These are phyloP conservation scores for Chlorella variabilis DNA, from an alignment of 163 green algal genomes.

Conservation along the genomic window DNA sequence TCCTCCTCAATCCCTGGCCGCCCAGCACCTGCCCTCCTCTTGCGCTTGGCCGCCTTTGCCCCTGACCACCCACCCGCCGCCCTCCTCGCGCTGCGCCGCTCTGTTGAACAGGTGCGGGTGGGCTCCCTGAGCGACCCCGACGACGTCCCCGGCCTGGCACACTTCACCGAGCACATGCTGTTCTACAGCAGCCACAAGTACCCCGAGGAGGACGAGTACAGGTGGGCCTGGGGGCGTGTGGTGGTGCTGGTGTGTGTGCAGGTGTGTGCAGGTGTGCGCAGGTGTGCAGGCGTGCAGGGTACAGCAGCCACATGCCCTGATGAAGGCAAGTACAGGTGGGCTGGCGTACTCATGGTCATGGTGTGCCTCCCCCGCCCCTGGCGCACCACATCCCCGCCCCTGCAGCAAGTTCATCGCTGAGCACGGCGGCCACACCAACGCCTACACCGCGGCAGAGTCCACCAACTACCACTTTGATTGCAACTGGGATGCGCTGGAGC, in stretches of 20 bases:
- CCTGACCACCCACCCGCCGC: too few species aligned
- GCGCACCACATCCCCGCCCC: slow-evolving; percentile 8
- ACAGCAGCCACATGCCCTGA: background rate
- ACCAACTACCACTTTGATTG: slow-evolving; percentile 98
- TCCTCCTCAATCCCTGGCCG: too few species aligned
- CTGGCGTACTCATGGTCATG: too few species aligned
- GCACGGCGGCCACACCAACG: slow-evolving; percentile 89
- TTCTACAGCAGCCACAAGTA: slow-evolving; percentile 95
- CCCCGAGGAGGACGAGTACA: slow-evolving; percentile 95
- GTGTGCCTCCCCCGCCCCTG: too few species aligned
- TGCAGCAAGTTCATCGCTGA: slow-evolving; percentile 57
- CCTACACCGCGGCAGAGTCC: slow-evolving; percentile 85
- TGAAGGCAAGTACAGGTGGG: too few species aligned
- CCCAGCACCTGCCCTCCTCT: too few species aligned
- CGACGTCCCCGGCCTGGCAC: slow-evolving; percentile 78
- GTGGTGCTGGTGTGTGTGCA: background rate
- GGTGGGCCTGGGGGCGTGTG: background rate
- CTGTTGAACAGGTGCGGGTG: slow-evolving; percentile 69
- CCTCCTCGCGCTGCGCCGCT: background rate
- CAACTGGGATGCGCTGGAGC: slow-evolving; percentile 70
- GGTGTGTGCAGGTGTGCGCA: too few species aligned
- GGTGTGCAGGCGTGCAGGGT: too few species aligned
- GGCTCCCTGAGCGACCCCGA: slow-evolving; percentile 79
- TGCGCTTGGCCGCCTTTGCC: too few species aligned
- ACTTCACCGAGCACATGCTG: slow-evolving; percentile 99